A percentile compares a stretch with the other conserved stretches of the same genome.
Conservation (phyloP, 768 basidiomycete species). For the Tulasnella sp. region DNA sequence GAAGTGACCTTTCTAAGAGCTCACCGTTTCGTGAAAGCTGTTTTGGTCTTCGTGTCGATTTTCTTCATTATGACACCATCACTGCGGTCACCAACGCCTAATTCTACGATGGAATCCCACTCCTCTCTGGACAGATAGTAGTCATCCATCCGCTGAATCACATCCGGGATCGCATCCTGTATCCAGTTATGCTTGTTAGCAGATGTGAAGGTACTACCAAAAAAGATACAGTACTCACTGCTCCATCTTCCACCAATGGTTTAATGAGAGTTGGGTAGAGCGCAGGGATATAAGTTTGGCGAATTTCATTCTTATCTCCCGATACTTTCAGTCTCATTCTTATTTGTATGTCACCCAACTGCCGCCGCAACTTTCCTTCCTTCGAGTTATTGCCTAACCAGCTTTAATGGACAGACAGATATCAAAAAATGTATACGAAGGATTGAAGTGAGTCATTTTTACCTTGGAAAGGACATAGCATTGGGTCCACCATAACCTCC, state of each 20-base stretch:
- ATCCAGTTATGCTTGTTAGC: no score
- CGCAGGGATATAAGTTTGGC: constrained; percentile 85
- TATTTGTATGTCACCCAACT: constrained; percentile 81
- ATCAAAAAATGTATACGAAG: not conserved
- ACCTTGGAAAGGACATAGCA: constrained; percentile 74
- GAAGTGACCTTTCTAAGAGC: constrained; percentile 21
- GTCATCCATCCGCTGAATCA: constrained; percentile 83
- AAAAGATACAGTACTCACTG: constrained; percentile 39
- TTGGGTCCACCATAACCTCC: constrained; percentile 49
- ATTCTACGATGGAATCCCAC: constrained; percentile 91
- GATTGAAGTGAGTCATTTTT: constrained; percentile 23
- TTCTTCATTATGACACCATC: constrained; percentile 70
- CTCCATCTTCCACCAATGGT: constrained; percentile 61
- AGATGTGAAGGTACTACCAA: not conserved
- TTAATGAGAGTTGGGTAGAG: constrained; percentile 66
- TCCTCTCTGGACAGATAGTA: constrained; percentile 90
- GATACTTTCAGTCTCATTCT: constrained; percentile 92
- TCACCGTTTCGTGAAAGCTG: constrained; percentile 73
- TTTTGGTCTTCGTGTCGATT: constrained; percentile 68
- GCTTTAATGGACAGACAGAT: constrained; percentile 32
- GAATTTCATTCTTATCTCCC: constrained; percentile 77
- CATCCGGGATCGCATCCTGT: constrained; percentile 65
- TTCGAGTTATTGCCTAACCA: constrained; percentile 99
- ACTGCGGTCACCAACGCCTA: constrained; percentile 71
- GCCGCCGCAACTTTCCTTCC: constrained; percentile 63